Base-by-base conservation (phyloP, 371 early-diverging fungal genomes). In the Mortierella polycephala region DNA sequence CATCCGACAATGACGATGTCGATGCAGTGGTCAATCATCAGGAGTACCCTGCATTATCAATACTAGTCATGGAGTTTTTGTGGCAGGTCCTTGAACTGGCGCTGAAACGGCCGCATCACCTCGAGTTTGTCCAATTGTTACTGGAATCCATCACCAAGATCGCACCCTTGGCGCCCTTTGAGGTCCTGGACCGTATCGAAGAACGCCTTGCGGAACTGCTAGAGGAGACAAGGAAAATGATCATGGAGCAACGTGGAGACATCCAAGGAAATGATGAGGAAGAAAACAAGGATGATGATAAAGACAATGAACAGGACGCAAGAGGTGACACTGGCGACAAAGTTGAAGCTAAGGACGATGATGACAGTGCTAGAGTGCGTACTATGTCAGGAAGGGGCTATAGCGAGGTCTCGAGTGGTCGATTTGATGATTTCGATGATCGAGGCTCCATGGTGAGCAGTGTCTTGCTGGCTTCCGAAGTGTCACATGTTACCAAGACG, bases 61-160 rank as follows among this genome's bases (percentile, higher is more conserved):
- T 73, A 6, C 64, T 79, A 7, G 79, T 72, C 23, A 72, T 79
- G 62, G 79, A 79, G 60, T 79, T 79, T 54, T 69, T 71, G 18
- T 79, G 79, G 79, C 79, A 79, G 52, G 57, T 79, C 13, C 65
- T 79, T 18, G 73, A 79, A 62, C 57, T 79, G 40, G 79, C 79
- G 10, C 53, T 79, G 62, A 79, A 79, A 57, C 60, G 79, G 1
- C 79, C 71, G 21, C 79, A 79, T 37, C 79, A 79, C 54, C 66
- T 79, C 3, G 79, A 79, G 20, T 79, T 79, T 69, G 73, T 79
- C 5, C 79, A 79, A 40, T 62, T 79, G 6, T 58, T 79, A n/a
- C 49, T 79, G 45, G 73, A 72, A 10, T 79, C 79, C 18, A 79
- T 79, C 44, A 72, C 79, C 40, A 79, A 71, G 53, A 69, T 79